Evolutionary conservation across 257 asterid species (phyloP), one percentile per base, ranked within the genome.

Genomic region (Solanum sitiens): DNA sequence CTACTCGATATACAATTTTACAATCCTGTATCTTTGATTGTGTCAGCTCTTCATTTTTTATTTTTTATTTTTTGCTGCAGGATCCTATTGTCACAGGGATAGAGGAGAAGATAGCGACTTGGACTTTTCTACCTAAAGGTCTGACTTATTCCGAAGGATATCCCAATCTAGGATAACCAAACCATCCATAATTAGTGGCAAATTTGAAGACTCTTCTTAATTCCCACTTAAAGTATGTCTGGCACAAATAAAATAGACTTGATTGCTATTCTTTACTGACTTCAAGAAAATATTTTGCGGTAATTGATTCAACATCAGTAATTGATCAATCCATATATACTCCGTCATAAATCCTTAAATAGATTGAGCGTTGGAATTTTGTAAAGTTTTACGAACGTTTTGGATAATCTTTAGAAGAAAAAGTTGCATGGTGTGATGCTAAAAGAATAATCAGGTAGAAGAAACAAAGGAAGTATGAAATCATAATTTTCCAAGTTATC

Each of bases 41-140:
- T 80, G 85, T 80, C 44, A 80, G 42, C 85, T 47, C 44, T 80
- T 80, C 20, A 45, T 27, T 80, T 15, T 40, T 86, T 15, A 8
- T 76, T 65, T 74, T 86, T n/a, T n/a, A n/a, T 89, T 59, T 83
- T 45, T 83, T 70, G 47, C 89, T 89, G 84, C 89, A 97, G 99
- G 99, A 97, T 92, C 96, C 99, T 85, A 95, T 97, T 27, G 94
- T 97, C 76, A 89, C 93, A 4, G 99, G 98, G 90, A 97, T 95
- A 88, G 99, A 97, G 93, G 99, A 97, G 74, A 97, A 97, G 94
- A 97, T 97, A 88, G 91, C 99, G 7, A 93, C 95, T 11, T 95
- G 99, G 99, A 92, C 99, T 83, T 97, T 97, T 90, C 93, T 97
- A 88, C 99, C 99, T 35, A 96, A 93, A 94, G 98, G 98, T 95